Base-by-base conservation (phyloP, 352 stramenopile genomes). In the Pythium periplocum region DNA sequence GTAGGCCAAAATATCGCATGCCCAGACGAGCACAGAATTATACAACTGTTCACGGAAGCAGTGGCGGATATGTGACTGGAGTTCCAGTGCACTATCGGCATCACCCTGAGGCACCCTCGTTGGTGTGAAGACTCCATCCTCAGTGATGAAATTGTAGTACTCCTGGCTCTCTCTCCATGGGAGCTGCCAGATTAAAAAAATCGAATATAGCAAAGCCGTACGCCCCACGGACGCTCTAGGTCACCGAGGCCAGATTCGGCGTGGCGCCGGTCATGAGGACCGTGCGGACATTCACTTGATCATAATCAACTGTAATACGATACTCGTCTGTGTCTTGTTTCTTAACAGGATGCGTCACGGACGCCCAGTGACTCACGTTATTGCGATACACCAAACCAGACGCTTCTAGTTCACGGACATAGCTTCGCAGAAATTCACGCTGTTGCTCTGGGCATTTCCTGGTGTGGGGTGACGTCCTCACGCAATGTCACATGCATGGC, bases 131-230 rank as follows among this genome's bases (percentile, higher is more conserved):
- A 65, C 52, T 0, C 61, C 61, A 31, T 64, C 46, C 10, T 61
- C 47, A 0, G 55, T 61, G 4, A 69, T 7, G 38, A 69, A 59
- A 11, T 31, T 59, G 12, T 61, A 61, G 12, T 55, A n/a, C 36
- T 68, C 55, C n/a, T 57, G 54, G 33, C 50, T 43, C 2, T 47
- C 48, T 5, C 32, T 7, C 2, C 59, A 30, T 10, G 61, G 55
- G 35, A 68, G 17, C 32, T 68, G 50, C 55, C 61, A 68, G 31
- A 60, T 59, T 51, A 11, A 59, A 51, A 4, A 58, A 39, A 37
- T 63, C 60, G 17, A 57, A 69, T 43, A 26, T 51, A 12, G 32
- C 55, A 57, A 69, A 65, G 0, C 56, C 50, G 37, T 50, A 58
- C 7, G 55, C 17, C 1, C 46, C 55, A 9, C 49, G 35, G 2